Evolutionary conservation across 1,139 yeast species (phyloP).

Genomic region (Debaryomycetaceae sp.): DNA sequence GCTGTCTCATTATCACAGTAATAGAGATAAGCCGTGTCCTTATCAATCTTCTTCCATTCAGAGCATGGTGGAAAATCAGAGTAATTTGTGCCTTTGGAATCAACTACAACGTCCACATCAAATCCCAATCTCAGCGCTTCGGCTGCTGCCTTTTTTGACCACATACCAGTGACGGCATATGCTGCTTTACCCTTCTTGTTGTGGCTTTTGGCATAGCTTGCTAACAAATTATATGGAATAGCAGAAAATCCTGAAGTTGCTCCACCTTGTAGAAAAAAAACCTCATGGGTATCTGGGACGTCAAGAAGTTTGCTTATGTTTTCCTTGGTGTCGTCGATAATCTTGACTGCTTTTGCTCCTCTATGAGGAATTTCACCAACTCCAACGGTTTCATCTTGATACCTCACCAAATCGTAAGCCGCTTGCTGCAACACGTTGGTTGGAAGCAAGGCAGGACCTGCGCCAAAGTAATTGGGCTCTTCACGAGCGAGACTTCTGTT

Average conservation of each 20-base stretch:
- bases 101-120: slow-evolving; percentile 65
- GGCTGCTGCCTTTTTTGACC: slow-evolving; percentile 86
- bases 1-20: slow-evolving; percentile 97
- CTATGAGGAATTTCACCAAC: slow-evolving; percentile 96
- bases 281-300: slow-evolving; percentile 91
- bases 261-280: slow-evolving; percentile 94
- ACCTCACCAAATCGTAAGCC: slow-evolving; percentile 74
- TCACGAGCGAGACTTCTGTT: slow-evolving; percentile 47
- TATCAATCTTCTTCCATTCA: slow-evolving; percentile 52
- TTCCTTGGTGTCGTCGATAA: slow-evolving; percentile 73
- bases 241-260: slow-evolving; percentile 95
- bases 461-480: slow-evolving; percentile 87
- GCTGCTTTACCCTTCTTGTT: slow-evolving; percentile 75
- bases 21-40: slow-evolving; percentile 70
- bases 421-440: slow-evolving; percentile 82
- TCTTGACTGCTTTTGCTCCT: slow-evolving; percentile 72
- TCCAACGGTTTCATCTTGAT: slow-evolving; percentile 70
- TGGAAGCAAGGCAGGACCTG: slow-evolving; percentile 95
- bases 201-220: slow-evolving; percentile 59
- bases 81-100: slow-evolving; percentile 63
- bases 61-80: slow-evolving; percentile 66
- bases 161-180: slow-evolving; percentile 85
- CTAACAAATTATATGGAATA: slow-evolving; percentile 76
- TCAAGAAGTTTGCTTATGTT: slow-evolving; percentile 59
- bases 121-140: slow-evolving; percentile 85